These are phyloP conservation scores for Penicillium concentricum DNA, from an alignment of 2,329 filamentous ascomycete species.

Conservation along the genomic window DNA sequence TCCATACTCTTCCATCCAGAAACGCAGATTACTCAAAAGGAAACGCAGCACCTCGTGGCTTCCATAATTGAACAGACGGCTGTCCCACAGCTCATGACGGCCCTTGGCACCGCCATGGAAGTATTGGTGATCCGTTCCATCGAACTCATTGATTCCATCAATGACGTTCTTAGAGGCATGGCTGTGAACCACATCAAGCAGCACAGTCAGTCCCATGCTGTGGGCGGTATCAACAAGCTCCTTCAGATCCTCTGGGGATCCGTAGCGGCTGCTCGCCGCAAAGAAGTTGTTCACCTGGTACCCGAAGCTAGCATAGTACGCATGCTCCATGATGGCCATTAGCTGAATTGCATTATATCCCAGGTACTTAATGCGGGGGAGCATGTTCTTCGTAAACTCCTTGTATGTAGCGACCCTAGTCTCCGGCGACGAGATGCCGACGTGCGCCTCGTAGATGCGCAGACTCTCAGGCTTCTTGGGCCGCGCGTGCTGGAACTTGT, in stretches of 20 bases:
- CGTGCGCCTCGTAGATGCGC: conserved; percentile 98
- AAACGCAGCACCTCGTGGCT: conserved; percentile 94
- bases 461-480: conserved; percentile 81
- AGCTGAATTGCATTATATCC: conserved; percentile 98
- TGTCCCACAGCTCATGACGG: conserved; percentile 92
- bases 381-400: conserved; percentile 89
- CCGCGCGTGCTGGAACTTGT: conserved; percentile 77
- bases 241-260: conserved; percentile 89
- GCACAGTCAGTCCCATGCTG: conserved; percentile 80
- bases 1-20: conserved; percentile 98
- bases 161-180: conserved; percentile 97
- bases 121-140: conserved; percentile 91
- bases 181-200: conserved; percentile 95
- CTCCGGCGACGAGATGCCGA: conserved; percentile 93
- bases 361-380: conserved; percentile 83
- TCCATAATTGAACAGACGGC: conserved; percentile 94
- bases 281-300: conserved; percentile 99
- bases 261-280: conserved; percentile 92
- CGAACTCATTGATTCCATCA: conserved; percentile 93
- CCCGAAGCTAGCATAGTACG: conserved; percentile 98
- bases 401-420: conserved; percentile 90
- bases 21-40: conserved; percentile 88
- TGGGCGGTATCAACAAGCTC: conserved; percentile 96
- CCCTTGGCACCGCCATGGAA: conserved; percentile 87
- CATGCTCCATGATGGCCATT: conserved; percentile 99